Evolutionary conservation across 495 filamentous ascomycete genomes (phyloP), one percentile per base, ranked within the genome.

Genomic region (Evansstolkia leycettana): DNA sequence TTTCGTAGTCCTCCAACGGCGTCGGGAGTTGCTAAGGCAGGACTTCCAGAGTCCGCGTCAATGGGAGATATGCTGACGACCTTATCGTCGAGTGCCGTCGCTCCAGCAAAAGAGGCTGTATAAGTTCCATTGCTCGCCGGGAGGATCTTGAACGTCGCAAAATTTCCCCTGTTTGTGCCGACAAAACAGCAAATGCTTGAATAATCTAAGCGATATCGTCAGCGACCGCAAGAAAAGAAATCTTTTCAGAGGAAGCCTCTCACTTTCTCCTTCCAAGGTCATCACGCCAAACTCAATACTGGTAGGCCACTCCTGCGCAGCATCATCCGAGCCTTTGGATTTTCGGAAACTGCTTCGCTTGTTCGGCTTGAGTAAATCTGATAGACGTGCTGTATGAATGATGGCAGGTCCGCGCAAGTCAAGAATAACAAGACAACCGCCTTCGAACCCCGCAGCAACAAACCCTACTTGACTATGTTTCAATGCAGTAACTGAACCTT

Each of bases 161-260:
- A 60, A 38, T 79, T 79, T 14, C 90, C 90, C 24, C 75, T 47
- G 46, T 80, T 87, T 0, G 89, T 96, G 7, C 92, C 90, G 3
- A 90, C 80, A 47, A 95, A 94, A 44, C 88, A 80, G 31, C 80
- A 76, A 36, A 98, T 93, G 45, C 84, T 93, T 5, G 89, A 94
- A 48, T 93, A 98, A 41, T 83, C 80, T 73, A 34, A 8, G 37
- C 34, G 17, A 17, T 31, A 19, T 32, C 5, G 32, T 62, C 40
- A 59, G 56, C 40, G 20, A 23, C 20, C 5, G 20, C 9, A 23
- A 23, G 20, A 23, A 23, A 23, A 9, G 20, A 23, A 23, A 4
- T 9, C 9, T 5, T 23, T 4, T 23, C 20, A 23, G 20, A 7
- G 16, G 2, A 33, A 8, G 12, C 19, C 16, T 11, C 46, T 40